Evolutionary conservation across 176 grass and related monocot genomes (phyloP), one percentile per base, ranked within the genome.

Genomic region (sorghum (Sorghum bicolor)): DNA sequence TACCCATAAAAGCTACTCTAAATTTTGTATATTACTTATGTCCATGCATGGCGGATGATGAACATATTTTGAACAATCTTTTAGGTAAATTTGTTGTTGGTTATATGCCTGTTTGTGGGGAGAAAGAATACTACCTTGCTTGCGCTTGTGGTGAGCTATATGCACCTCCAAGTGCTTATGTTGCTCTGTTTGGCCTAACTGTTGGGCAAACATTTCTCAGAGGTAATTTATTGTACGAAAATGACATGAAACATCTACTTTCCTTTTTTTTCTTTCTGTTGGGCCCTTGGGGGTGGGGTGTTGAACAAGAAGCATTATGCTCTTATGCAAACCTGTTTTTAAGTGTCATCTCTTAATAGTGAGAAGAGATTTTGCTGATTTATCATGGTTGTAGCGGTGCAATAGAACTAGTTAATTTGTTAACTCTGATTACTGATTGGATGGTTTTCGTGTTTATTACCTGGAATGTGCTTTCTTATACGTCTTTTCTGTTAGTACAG

Each of bases 111-210:
- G 85, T 96, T 45, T 95, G 96, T 73, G 89, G 96, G 64, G 96
- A 98, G 80, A 98, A 98, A 87, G 96, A 98, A 60, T 98, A 98
- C 78, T 96, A 98, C 80, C 87, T 98, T 81, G 96, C 87, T 80
- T 92, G 89, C 53, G 91, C 93, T 8, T 98, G 96, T 63, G 89
- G 83, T 73, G 96, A 98, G 80, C 84, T 89, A 65, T 98, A 94
- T 79, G 89, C 89, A 65, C 96, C 96, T 8, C 93, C 96, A 78
- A 94, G 96, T 94, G 96, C 93, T 79, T 94, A 94, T 58, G 89
- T 98, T 82, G 89, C 91, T 78, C 53, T 98, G 57, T 93, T 92
- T 90, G 96, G 93, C 90, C 77, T 98, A 68, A 90, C 93, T 72
- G 70, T 98, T 72, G 93, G 95, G 80, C 85, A 92, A 82, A 76